Evolutionary conservation across 495 filamentous ascomycete species (phyloP).

Genomic region (Evernia prunastri): DNA sequence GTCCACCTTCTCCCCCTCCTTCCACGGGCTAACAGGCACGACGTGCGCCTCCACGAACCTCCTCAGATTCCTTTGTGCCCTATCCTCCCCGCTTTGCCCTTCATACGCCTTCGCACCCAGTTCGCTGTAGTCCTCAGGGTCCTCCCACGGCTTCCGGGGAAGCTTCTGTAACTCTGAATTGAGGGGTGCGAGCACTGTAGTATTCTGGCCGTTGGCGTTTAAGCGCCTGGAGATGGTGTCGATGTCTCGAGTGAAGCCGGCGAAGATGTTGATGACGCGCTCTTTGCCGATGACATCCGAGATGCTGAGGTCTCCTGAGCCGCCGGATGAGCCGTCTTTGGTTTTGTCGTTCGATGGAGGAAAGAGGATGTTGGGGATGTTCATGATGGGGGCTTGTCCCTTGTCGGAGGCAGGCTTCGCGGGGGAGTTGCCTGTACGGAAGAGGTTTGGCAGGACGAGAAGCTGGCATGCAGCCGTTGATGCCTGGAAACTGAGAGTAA

Average conservation of each 20-base stretch:
- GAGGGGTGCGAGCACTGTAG: conserved; percentile 82
- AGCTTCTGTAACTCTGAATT: conserved; percentile 75
- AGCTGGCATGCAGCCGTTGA: conserved; percentile 1
- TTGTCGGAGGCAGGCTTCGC: background rate
- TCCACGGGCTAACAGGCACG: conserved; percentile 71
- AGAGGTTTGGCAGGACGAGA: conserved; percentile 16
- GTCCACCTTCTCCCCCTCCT: conserved; percentile 62
- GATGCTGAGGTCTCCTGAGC: conserved; percentile 48
- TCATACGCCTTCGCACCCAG: conserved; percentile 76
- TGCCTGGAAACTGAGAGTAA: background rate
- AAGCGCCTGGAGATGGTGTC: conserved; percentile 63
- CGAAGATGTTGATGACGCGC: conserved; percentile 79
- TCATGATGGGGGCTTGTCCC: conserved; percentile 24
- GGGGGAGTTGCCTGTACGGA: background rate
- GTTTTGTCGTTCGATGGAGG: conserved; percentile 35
- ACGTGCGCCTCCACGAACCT: conserved; percentile 86
- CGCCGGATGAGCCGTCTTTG: conserved; percentile 26
- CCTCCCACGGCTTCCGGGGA: conserved; percentile 91
- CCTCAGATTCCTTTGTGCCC: conserved; percentile 71
- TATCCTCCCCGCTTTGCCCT: conserved; percentile 68
- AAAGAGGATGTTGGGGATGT: conserved; percentile 27
- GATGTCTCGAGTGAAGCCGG: conserved; percentile 77
- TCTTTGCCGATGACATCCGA: conserved; percentile 83
- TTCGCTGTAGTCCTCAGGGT: conserved; percentile 67
- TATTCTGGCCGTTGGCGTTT: conserved; percentile 60